Base-by-base conservation (phyloP, 306 rosid species). In the Hippophae tibetana region DNA sequence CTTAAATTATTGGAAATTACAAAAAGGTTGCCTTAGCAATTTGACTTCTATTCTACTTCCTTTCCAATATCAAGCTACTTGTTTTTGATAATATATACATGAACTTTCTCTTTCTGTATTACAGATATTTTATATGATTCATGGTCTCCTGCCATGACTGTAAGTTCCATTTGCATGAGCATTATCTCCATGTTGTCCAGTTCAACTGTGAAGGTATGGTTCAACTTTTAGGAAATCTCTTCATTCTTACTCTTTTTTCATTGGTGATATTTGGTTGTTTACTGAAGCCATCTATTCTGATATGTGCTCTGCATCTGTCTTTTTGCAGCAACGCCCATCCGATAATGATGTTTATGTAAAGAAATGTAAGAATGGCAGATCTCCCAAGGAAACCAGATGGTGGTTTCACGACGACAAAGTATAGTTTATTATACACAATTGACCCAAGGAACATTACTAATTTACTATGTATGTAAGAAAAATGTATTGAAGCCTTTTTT, bases 311-410 rank as follows among this genome's bases (percentile, higher is more conserved):
- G 38, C 7, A 9, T 58, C 31, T 12, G 7, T 55, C 42, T 12
- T 31, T 49, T 13, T 59, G 75, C 79, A 74, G 75, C 75, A 74
- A 74, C 65, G 79, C 54, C 79, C 79, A 0, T 60, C 67, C 1
- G 79, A 74, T 60, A 49, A 74, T 56, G 79, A 74, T 56, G 74
- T 71, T 7, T 74, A 74, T 25, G 75, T 74, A 53, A 74, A 74
- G 62, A 74, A 74, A 46, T 69, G 79, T 14, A 64, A 74, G 52
- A 74, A 69, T 26, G 79, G 79, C 23, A 57, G 75, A 60, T 74
- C 79, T 69, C 79, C 79, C 2, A 74, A 74, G 71, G 79, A 74
- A 61, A 74, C 79, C 7, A 74, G 68, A 43, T 74, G 79, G 79
- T 74, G 79, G 79, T 74, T 69, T 71, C 79, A 74, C 42, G 79